These are phyloP conservation scores for Capsella rubella DNA, from an alignment of 441 rosid genomes.

Conservation along the genomic window DNA sequence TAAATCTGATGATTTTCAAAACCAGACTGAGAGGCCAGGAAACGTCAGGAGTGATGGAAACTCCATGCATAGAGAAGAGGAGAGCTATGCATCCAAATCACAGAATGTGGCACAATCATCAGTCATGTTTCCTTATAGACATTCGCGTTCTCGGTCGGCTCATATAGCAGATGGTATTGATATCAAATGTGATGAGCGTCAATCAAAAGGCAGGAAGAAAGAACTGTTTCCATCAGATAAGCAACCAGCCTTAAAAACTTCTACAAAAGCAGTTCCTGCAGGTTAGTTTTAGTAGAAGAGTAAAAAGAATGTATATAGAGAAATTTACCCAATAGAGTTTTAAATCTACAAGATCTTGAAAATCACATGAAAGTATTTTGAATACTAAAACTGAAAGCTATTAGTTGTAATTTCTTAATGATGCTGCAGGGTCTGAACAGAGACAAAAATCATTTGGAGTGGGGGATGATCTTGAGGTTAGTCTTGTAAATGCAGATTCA, in stretches of 20 bases:
- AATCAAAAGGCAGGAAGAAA: constrained; percentile 51
- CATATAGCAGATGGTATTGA: constrained; percentile 46
- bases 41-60: constrained; percentile 45
- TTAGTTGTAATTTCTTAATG: constrained; percentile 65
- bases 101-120: constrained; percentile 40
- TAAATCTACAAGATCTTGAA: constrained; percentile 1
- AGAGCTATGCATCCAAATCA: constrained; percentile 65
- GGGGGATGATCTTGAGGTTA: constrained; percentile 56
- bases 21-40: constrained; percentile 41
- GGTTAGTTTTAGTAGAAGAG: constrained; percentile 29
- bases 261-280: constrained; percentile 57
- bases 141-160: constrained; percentile 66
- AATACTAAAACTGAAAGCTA: constrained; percentile 9
- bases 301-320: too few species aligned
- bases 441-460: constrained; percentile 53
- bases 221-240: constrained; percentile 49
- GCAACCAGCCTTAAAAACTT: constrained; percentile 52
- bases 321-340: background rate
- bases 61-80: constrained; percentile 73
- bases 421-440: constrained; percentile 60
- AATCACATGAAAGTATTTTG: constrained; percentile 49
- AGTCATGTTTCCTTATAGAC: constrained; percentile 54
- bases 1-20: constrained; percentile 62
- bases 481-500: constrained; percentile 50
- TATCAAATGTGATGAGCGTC: constrained; percentile 48